Percentiles rank a stretch among this genome's conserved stretches.
These are phyloP conservation scores for Diaporthe helianthi DNA, from an alignment of 2,329 filamentous ascomycete species.

Conservation along the genomic window DNA sequence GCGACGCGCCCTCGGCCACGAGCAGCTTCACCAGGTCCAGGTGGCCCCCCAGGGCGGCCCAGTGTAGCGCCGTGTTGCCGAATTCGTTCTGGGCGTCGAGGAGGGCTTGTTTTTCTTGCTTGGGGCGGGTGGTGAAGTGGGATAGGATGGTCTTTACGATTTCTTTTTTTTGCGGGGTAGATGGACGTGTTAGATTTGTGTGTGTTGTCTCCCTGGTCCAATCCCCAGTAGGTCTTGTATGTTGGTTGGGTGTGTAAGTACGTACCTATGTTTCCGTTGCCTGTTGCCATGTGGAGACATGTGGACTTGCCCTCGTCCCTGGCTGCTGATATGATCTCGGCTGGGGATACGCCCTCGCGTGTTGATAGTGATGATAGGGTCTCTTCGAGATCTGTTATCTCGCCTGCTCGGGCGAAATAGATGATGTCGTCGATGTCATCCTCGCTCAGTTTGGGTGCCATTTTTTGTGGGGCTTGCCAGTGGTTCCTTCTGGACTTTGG, in stretches of 20 bases:
- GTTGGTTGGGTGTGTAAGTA: no score
- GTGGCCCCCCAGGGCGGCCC: slow-evolving; percentile 91
- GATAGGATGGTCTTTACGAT: slow-evolving; percentile 53
- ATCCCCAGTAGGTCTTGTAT: no score
- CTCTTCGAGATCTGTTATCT: slow-evolving; percentile 71
- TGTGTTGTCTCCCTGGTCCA: no score
- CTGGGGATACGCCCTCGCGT: slow-evolving; percentile 64
- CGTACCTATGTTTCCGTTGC: slow-evolving; percentile 82
- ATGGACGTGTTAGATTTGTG: neutral
- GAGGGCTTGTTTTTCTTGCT: slow-evolving; percentile 56
- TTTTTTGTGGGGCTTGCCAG: neutral
- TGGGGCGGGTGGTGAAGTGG: slow-evolving; percentile 50
- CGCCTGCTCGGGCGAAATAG: slow-evolving; percentile 82
- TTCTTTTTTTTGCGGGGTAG: slow-evolving; percentile 48
- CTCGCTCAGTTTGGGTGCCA: slow-evolving; percentile 66
- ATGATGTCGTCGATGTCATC: slow-evolving; percentile 92
- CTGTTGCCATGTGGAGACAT: slow-evolving; percentile 88
- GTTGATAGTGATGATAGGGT: slow-evolving; percentile 65
- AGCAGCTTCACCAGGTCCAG: slow-evolving; percentile 80
- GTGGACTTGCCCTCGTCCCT: slow-evolving; percentile 80
- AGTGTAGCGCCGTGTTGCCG: slow-evolving; percentile 92
- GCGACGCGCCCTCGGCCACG: slow-evolving; percentile 77
- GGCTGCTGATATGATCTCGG: slow-evolving; percentile 73
- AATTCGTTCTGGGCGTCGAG: slow-evolving; percentile 77
- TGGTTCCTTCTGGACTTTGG: no score